phyloP scores from a whole-genome alignment of 75 land plant genomes.

The Pinus tabuliformis region DNA sequence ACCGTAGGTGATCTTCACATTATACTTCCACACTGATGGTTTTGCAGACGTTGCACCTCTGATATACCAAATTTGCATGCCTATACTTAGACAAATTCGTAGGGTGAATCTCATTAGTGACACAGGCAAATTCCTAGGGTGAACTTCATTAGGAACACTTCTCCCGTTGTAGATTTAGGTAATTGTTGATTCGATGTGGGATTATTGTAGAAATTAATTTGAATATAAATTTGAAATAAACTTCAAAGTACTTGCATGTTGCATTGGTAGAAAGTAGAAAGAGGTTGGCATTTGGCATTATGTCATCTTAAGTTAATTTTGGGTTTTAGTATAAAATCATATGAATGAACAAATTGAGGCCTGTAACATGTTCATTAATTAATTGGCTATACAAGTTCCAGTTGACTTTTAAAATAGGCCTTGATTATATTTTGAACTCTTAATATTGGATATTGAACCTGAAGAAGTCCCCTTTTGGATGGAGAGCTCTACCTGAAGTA shows the following conservation, averaged over 20 bases:
- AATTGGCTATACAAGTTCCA: too few species aligned
- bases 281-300: not conserved
- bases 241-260: not conserved
- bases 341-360: not conserved
- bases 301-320: slow-evolving; percentile 1
- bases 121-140: not conserved
- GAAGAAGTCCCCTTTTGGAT: not conserved
- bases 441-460: not conserved
- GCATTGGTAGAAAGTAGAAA: not conserved
- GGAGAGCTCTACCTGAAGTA: not conserved
- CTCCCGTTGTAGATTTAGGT: not conserved
- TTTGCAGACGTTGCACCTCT: too few species aligned
- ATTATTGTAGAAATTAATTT: slow-evolving; percentile 1
- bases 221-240: not conserved
- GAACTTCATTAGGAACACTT: not conserved
- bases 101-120: not conserved
- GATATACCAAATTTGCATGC: not conserved
- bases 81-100: not conserved
- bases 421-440: not conserved
- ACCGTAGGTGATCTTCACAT: too few species aligned
- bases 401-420: too few species aligned
- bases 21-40: too few species aligned
- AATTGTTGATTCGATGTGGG: not conserved
- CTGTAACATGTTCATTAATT: not conserved
- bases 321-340: not conserved